These are phyloP conservation scores for Pseudogymnoascus sp. DNA, from an alignment of 2,329 filamentous ascomycete genomes.

Conservation along the genomic window DNA sequence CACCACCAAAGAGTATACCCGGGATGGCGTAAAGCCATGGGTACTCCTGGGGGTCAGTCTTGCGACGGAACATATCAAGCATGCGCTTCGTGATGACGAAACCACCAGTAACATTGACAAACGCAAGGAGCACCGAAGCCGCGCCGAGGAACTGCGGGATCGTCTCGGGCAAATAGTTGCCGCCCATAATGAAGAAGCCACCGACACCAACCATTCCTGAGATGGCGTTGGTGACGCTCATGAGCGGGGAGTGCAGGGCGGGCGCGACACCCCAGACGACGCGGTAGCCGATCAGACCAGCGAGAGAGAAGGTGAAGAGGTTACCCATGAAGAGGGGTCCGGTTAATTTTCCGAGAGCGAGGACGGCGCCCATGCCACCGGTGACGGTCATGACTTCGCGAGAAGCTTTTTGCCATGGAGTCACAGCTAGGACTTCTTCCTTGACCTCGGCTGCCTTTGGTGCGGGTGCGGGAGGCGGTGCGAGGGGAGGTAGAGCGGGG, in stretches of 20 bases:
- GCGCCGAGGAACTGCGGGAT: conserved; percentile 73
- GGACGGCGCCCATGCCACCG: conserved; percentile 65
- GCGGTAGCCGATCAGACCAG: conserved; percentile 78
- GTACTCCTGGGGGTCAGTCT: conserved; percentile 79
- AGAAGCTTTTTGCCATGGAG: conserved; percentile 72
- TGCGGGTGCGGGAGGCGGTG: conserved; percentile 46
- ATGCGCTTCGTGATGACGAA: conserved; percentile 91
- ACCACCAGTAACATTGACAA: conserved; percentile 80
- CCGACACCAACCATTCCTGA: conserved; percentile 83
- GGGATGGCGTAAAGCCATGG: conserved; percentile 80
- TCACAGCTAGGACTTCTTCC: conserved; percentile 56
- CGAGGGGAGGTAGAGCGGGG: conserved; percentile 64
- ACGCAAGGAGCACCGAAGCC: conserved; percentile 72
- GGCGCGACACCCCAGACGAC: conserved; percentile 82
- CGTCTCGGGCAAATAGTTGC: conserved; percentile 68
- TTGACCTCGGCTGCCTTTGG: conserved; percentile 42
- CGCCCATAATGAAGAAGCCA: conserved; percentile 81
- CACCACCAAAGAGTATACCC: conserved; percentile 67
- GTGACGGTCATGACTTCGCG: conserved; percentile 69
- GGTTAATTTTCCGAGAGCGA: conserved; percentile 73
- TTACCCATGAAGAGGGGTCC: conserved; percentile 83
- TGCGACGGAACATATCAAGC: conserved; percentile 82
- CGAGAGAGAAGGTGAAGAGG: conserved; percentile 74
- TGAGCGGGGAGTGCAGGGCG: conserved; percentile 77
- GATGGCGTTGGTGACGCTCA: conserved; percentile 91